Evolutionary conservation across 805 yeast species (phyloP), one percentile per base, ranked within the genome.

Genomic region (Teunomyces barrocoloradensis): DNA sequence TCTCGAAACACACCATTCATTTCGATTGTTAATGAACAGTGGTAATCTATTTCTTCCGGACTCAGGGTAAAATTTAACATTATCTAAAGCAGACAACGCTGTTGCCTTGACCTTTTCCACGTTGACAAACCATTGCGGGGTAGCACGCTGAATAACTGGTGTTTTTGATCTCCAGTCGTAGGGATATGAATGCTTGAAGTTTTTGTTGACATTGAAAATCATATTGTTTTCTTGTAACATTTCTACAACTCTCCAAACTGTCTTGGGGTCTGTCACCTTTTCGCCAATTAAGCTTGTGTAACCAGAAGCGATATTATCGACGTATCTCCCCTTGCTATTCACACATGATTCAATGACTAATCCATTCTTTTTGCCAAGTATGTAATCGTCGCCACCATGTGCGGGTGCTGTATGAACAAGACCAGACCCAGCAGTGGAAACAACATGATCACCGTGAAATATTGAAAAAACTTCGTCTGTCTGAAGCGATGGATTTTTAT

Each of bases 361-460:
- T 0, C 73, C 74, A 51, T 85, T 67, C 18, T 71, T 65, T 48
- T 78, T 64, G 29, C 96, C 92, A 30, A 85, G 75, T 6, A 84
- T 58, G 61, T 88, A 91, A 70, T 94, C 99, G 55, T 94, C 99
- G 57, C 83, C 80, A 58, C 99, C 99, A 63, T 94, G 99, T 0
- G 97, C 98, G 1, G 99, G 98, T 0, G 99, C 98, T 17, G 89
- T 87, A 61, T 94, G 99, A 1, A 94, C 99, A 11, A 94, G 69
- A 2, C 99, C 99, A 0, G 99, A 89, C 64, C 99, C 99, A 0
- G 94, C 82, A 0, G 77, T 55, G 48, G 79, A 79, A 0, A 89
- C 81, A 10, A 95, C 98, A 64, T 91, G 96, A 45, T 77, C 80
- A 4, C 94, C 97, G 48, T 81, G 84, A 3, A 92, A 52, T 3